A percentile compares a stretch with the other conserved stretches of the same genome.
These are phyloP conservation scores for Boletus patriciae DNA, from an alignment of 768 basidiomycete species.

Conservation along the genomic window DNA sequence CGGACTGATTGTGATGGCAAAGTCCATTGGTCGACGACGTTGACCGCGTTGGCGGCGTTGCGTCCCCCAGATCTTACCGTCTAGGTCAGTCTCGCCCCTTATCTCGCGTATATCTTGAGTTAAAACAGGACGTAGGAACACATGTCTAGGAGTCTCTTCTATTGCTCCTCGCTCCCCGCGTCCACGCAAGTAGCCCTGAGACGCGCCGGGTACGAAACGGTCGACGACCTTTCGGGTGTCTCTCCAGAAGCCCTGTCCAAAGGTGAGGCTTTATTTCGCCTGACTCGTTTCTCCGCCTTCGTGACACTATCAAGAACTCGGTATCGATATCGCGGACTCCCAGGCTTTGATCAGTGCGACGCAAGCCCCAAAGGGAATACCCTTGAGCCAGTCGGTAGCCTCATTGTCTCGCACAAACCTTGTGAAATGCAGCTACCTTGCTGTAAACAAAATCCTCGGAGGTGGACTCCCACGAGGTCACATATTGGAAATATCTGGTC, in stretches of 20 bases:
- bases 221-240: slow-evolving; percentile 48
- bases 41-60: background rate
- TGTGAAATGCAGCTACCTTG: slow-evolving; percentile 36
- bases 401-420: slow-evolving; percentile 29
- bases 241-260: slow-evolving; percentile 49
- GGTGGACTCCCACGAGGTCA: slow-evolving; percentile 63
- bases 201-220: slow-evolving; percentile 56
- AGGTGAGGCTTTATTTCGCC: slow-evolving; percentile 36
- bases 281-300: background rate
- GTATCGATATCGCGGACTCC: slow-evolving; percentile 45
- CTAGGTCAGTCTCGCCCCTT: slow-evolving; percentile 9
- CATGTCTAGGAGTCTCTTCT: slow-evolving; percentile 45
- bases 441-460: slow-evolving; percentile 58
- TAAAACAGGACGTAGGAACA: background rate
- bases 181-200: slow-evolving; percentile 47
- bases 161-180: slow-evolving; percentile 46
- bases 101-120: background rate
- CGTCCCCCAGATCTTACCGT: background rate
- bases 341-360: slow-evolving; percentile 46
- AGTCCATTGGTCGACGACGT: background rate
- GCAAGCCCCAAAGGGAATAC: slow-evolving; percentile 32
- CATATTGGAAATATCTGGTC: slow-evolving; percentile 73
- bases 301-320: slow-evolving; percentile 44
- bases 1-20: background rate
- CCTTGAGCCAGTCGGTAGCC: slow-evolving; percentile 60